Percentiles rank a stretch among this genome's conserved stretches.
These are phyloP conservation scores for Crithidia mellificae DNA, from an alignment of 208 protist species.

Conservation along the genomic window DNA sequence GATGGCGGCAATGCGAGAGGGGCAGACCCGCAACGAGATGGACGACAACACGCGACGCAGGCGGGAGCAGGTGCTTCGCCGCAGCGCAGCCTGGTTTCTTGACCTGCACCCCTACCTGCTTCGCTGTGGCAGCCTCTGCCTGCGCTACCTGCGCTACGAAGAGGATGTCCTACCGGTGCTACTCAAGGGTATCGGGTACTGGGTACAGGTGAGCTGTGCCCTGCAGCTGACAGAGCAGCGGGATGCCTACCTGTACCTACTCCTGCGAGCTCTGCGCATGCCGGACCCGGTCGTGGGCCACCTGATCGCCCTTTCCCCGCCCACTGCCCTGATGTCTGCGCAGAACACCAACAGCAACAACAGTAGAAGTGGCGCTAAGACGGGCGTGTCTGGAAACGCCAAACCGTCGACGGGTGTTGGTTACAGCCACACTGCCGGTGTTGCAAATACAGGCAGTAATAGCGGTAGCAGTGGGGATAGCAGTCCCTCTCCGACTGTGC, in stretches of 20 bases:
- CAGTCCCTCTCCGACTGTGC: neutral
- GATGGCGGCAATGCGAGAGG: neutral
- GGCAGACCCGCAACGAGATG: no score
- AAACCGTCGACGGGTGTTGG: no score
- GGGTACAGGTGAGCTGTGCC: constrained; percentile 47
- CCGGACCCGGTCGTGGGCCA: constrained; percentile 26
- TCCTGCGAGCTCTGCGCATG: constrained; percentile 32
- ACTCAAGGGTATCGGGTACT: constrained; percentile 48
- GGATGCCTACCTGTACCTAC: constrained; percentile 47
- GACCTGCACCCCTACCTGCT: constrained; percentile 33
- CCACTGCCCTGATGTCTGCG: neutral
- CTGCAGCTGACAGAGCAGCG: constrained; percentile 42
- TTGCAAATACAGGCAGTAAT: neutral
- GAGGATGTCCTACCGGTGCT: constrained; percentile 55
- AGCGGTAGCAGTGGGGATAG: neutral
- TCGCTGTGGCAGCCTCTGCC: constrained; percentile 24
- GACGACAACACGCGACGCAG: neutral
- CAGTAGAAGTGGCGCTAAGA: neutral
- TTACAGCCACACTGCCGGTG: no score
- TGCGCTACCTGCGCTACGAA: constrained; percentile 35
- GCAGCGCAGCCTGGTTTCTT: constrained; percentile 23
- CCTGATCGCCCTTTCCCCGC: constrained; percentile 26
- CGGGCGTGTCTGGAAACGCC: neutral
- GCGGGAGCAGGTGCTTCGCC: neutral
- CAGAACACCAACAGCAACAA: neutral